Evolutionary conservation across 1,139 yeast species (phyloP).

Genomic region (Nakaseomyces bracarensis): DNA sequence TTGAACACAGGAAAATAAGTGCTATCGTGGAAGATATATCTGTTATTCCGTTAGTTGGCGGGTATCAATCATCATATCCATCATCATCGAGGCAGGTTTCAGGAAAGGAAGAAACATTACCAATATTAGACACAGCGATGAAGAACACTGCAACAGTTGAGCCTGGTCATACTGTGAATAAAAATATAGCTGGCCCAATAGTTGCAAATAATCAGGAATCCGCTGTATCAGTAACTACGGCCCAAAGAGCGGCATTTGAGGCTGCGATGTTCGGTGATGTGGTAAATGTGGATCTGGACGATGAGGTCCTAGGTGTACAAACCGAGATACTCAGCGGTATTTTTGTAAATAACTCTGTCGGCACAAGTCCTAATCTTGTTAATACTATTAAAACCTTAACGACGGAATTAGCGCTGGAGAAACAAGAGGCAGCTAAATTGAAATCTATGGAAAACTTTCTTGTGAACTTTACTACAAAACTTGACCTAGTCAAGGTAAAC

Average conservation of each 20-base stretch:
- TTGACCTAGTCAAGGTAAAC: slow-evolving; percentile 20
- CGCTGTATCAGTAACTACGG: slow-evolving; percentile 18
- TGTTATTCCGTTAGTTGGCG: slow-evolving; percentile 41
- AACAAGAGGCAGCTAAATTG: slow-evolving; percentile 39
- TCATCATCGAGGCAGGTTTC: slow-evolving; percentile 9
- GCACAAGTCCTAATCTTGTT: slow-evolving; percentile 47
- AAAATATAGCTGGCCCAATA: background rate
- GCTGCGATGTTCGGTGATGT: slow-evolving; percentile 76
- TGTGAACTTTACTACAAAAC: slow-evolving; percentile 31
- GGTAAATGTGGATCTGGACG: slow-evolving; percentile 50
- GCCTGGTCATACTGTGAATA: background rate
- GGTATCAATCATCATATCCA: slow-evolving; percentile 9
- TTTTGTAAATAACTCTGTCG: slow-evolving; percentile 53
- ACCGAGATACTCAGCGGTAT: slow-evolving; percentile 52
- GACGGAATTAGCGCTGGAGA: slow-evolving; percentile 41
- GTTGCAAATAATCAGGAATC: background rate
- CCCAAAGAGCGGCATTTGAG: slow-evolving; percentile 44
- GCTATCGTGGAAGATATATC: slow-evolving; percentile 69
- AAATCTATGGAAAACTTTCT: slow-evolving; percentile 36
- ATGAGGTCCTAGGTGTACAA: slow-evolving; percentile 48
- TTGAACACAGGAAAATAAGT: slow-evolving; percentile 76
- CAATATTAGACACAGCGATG: slow-evolving; percentile 5
- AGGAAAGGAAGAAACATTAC: slow-evolving; percentile 2
- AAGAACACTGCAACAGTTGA: background rate
- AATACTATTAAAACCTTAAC: slow-evolving; percentile 39